These are phyloP conservation scores for Hanseniaspora pseudoguilliermondii DNA, from an alignment of 805 yeast species.

Conservation along the genomic window DNA sequence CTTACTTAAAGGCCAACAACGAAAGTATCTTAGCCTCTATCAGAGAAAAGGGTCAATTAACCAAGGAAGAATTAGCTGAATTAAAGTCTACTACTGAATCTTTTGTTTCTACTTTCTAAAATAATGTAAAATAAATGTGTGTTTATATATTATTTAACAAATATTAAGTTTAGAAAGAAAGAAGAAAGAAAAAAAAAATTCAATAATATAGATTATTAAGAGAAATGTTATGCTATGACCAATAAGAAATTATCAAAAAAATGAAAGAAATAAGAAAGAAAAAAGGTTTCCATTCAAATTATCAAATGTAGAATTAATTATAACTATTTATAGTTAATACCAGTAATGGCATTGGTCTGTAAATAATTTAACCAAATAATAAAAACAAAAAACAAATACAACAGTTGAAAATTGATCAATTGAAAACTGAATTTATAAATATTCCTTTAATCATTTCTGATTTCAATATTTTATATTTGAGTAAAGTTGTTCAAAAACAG, in stretches of 20 bases:
- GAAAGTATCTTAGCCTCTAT: conserved; percentile 70
- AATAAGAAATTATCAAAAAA: not conserved
- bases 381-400: not conserved
- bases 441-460: not conserved
- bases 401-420: not conserved
- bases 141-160: conserved; percentile 1
- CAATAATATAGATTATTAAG: conserved; percentile 1
- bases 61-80: conserved; percentile 73
- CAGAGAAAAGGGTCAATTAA: conserved; percentile 77
- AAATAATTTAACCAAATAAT: not conserved
- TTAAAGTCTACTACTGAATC: conserved; percentile 86
- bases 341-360: not conserved
- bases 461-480: not conserved
- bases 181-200: not conserved
- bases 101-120: conserved; percentile 81
- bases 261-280: not conserved
- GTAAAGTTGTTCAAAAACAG: not conserved
- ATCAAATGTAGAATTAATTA: not conserved
- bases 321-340: not conserved
- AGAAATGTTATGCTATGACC: not conserved
- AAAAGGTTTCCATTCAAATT: not conserved
- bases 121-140: too few relatives aligned
- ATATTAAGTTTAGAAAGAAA: too few relatives aligned
- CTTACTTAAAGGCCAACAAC: conserved; percentile 86
- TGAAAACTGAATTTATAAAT: not conserved